These are phyloP conservation scores for Trichoderma afroharzianum DNA, from an alignment of 2,329 filamentous ascomycete genomes.

Conservation along the genomic window DNA sequence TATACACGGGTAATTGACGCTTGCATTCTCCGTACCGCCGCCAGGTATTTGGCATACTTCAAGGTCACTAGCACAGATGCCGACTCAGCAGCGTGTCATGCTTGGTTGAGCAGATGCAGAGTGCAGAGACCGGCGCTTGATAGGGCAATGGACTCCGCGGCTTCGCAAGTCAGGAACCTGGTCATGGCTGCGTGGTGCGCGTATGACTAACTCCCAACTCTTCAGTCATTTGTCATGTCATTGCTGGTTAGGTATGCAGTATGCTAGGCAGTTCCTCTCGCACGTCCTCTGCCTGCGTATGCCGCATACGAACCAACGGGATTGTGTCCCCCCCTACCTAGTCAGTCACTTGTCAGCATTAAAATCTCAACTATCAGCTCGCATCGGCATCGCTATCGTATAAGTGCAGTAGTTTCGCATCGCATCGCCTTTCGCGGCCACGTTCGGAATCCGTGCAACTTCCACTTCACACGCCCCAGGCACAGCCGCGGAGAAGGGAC, in stretches of 20 bases:
- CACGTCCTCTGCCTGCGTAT: not conserved
- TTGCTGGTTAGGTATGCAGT: no score
- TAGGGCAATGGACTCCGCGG: not conserved
- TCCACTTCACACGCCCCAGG: not conserved
- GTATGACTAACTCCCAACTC: constrained; percentile 3
- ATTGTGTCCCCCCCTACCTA: not conserved
- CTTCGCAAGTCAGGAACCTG: not conserved
- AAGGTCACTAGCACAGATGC: not conserved
- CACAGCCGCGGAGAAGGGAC: not conserved
- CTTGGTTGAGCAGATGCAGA: not conserved
- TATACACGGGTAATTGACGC: not conserved
- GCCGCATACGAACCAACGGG: not conserved
- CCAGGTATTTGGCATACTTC: not conserved
- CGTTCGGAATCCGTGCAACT: not conserved
- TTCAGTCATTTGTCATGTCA: constrained; percentile 4
- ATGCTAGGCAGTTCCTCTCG: not conserved
- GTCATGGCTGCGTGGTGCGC: not conserved
- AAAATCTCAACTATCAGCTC: not conserved
- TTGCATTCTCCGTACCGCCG: not conserved
- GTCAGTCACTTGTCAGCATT: not conserved
- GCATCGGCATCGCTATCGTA: not conserved
- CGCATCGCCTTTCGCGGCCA: not conserved
- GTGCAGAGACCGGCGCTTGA: not conserved
- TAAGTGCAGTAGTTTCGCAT: not conserved
- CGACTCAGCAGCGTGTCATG: not conserved